Conservation (phyloP, 208 protist species). For the Herpetomonas muscarum region DNA sequence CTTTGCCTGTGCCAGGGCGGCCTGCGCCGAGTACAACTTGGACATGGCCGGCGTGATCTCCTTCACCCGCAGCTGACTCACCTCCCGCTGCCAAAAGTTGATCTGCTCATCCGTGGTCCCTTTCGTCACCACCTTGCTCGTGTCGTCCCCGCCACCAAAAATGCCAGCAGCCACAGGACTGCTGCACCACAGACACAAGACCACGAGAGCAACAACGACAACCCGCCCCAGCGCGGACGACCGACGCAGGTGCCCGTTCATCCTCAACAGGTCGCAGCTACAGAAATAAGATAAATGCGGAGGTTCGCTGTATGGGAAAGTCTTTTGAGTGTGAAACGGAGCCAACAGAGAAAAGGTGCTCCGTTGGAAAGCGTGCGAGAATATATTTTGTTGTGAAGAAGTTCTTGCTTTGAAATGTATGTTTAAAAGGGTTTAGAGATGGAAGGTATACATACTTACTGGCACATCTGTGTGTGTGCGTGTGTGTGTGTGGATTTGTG, state of each 20-base stretch:
- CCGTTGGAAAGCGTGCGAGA: too few species aligned
- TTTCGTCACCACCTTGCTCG: slow-evolving; percentile 24
- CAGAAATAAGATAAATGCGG: too few species aligned
- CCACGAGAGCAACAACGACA: slow-evolving; percentile 1
- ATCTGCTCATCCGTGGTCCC: slow-evolving; percentile 59
- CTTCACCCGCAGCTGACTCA: slow-evolving; percentile 29
- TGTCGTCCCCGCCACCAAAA: slow-evolving; percentile 7
- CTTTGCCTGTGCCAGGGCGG: slow-evolving; percentile 42
- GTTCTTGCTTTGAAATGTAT: too few species aligned
- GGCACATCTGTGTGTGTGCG: neutral
- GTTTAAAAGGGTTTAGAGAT: too few species aligned
- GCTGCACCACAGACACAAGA: slow-evolving; percentile 8
- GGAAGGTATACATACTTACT: too few species aligned
- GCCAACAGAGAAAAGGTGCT: too few species aligned
- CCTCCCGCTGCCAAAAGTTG: slow-evolving; percentile 53
- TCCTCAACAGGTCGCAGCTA: too few species aligned
- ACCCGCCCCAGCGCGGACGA: too few species aligned
- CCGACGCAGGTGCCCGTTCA: too few species aligned
- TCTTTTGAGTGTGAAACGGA: too few species aligned
- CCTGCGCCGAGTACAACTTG: slow-evolving; percentile 35
- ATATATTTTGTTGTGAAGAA: too few species aligned
- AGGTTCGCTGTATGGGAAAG: too few species aligned
- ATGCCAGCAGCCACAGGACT: neutral
- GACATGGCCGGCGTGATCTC: slow-evolving; percentile 29
- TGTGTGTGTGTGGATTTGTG: neutral